Evolutionary conservation across 441 rosid species (phyloP).

Genomic region (Biscutella laevigata): DNA sequence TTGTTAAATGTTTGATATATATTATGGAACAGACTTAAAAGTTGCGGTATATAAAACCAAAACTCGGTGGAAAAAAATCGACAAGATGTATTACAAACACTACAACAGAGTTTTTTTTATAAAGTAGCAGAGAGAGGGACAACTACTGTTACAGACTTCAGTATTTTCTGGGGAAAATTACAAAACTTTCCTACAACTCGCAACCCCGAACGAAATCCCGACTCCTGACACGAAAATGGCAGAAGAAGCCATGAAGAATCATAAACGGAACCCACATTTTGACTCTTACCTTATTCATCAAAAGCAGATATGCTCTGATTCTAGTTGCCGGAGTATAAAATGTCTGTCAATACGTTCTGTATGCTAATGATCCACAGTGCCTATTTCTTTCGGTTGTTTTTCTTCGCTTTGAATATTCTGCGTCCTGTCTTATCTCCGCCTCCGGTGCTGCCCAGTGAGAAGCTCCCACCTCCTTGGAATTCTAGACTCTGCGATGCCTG

Average conservation of each 20-base stretch:
- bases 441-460: constrained; percentile 72
- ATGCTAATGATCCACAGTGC: background rate
- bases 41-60: no score
- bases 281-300: constrained; percentile 7
- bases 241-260: background rate
- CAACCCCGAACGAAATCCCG: constrained; percentile 9
- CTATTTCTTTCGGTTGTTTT: constrained; percentile 40
- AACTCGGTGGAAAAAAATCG: background rate
- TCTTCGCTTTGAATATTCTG: constrained; percentile 43
- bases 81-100: background rate
- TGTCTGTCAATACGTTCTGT: no score
- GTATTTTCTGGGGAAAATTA: constrained; percentile 18
- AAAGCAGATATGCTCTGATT: background rate
- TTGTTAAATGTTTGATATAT: no score
- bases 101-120: background rate
- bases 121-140: background rate
- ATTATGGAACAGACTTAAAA: no score
- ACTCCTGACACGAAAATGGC: constrained; percentile 4
- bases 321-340: constrained; percentile 10
- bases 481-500: constrained; percentile 60
- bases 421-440: constrained; percentile 69
- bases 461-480: constrained; percentile 60
- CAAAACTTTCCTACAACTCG: constrained; percentile 28
- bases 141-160: constrained; percentile 16
- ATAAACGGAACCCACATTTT: background rate